Evolutionary conservation across 1,139 yeast genomes (phyloP), one percentile per base, ranked within the genome.

Genomic region (Yamadazyma dushanensis): DNA sequence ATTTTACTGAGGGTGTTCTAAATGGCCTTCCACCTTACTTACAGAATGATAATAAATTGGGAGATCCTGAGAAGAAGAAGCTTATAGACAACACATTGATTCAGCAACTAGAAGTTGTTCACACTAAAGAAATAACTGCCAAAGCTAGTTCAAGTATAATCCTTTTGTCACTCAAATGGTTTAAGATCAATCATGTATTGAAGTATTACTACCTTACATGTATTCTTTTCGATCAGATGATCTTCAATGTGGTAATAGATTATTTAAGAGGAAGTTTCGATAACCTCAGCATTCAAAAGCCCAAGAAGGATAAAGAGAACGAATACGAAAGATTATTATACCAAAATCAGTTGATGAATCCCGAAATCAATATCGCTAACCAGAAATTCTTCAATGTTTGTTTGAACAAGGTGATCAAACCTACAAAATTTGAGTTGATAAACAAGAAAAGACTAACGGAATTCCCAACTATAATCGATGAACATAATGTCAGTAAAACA

Each of bases 201-300:
- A 90, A 90, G 56, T 80, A 74, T 53, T 95, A 89, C 55, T 86
- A 83, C 51, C 62, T 92, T 10, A 61, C 83, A 2, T 76, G 88
- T 0, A 55, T 92, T 17, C 55, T 92, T 25, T 85, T 84, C 57
- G 98, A 94, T 56, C 76, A 83, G 8, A 78, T 80, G 38, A 80
- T 69, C 48, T 73, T 81, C 40, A 62, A 70, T n/a, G 58, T 49
- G 18, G 51, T 54, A 31, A 65, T 63, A 53, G 65, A 74, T 31
- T 66, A 62, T 43, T 49, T 76, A 29, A 61, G 66, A 26, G 55
- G 62, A 34, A 57, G 70, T 33, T 67, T 70, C 39, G 62, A 65
- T 43, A 69, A 68, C 41, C 32, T 49, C 5, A 65, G 64, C 38
- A 46, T 67, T 18, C 72, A 66, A 43, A 52, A 49, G 13, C 25